A percentile compares a stretch with the other conserved stretches of the same genome.
Evolutionary conservation across 73 alveolate species (phyloP).

Genomic region (Paramecium sexaurelia): DNA sequence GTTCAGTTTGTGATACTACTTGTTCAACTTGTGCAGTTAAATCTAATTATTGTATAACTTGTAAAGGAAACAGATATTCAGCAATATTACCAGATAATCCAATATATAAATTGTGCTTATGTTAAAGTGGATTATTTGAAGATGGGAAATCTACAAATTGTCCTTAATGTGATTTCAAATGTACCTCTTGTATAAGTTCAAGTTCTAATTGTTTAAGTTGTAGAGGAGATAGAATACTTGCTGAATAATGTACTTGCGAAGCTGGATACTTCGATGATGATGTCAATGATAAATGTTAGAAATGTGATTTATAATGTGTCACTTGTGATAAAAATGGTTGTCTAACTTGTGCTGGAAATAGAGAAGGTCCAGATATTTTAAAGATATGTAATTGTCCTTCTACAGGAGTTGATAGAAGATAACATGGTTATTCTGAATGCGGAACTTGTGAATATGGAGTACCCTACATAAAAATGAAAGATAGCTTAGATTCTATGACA

Average conservation of each 20-base stretch:
- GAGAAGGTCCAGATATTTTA: slow-evolving; percentile 26
- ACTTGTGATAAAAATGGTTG: slow-evolving; percentile 22
- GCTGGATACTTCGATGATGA: slow-evolving; percentile 35
- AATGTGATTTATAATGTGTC: not conserved
- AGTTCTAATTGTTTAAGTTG: slow-evolving; percentile 32
- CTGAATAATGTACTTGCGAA: not conserved
- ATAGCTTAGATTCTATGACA: not conserved
- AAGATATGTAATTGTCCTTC: not conserved
- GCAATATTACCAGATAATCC: not conserved
- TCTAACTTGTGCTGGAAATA: slow-evolving; percentile 19
- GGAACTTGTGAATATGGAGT: slow-evolving; percentile 13
- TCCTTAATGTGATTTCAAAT: slow-evolving; percentile 18
- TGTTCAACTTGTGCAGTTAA: not conserved
- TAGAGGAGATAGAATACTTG: slow-evolving; percentile 5
- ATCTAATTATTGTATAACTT: not conserved
- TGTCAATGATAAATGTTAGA: not conserved
- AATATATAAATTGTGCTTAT: not conserved
- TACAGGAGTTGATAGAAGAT: slow-evolving; percentile 23
- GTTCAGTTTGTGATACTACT: not conserved
- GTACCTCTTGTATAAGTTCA: not conserved
- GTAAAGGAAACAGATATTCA: slow-evolving; percentile 9
- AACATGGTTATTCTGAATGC: not conserved
- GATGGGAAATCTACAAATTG: not conserved
- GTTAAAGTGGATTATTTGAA: not conserved
- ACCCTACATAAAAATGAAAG: not conserved